Percentiles rank a stretch among this genome's conserved stretches.
These are phyloP conservation scores for Pelargonium citronellum DNA, from an alignment of 441 rosid species.

Conservation along the genomic window DNA sequence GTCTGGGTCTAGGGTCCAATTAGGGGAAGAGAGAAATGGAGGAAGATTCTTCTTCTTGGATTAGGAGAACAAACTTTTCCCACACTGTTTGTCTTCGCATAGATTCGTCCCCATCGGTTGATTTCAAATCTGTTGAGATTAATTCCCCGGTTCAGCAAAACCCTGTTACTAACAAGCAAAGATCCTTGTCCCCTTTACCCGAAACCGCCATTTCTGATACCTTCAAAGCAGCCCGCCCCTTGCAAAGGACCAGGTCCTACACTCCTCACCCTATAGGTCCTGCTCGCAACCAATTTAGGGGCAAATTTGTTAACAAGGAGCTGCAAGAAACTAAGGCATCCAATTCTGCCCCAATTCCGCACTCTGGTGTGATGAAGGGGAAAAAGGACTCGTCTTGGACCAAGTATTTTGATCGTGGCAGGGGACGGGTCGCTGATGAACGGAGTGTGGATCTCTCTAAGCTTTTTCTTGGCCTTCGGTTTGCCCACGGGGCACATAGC, in stretches of 20 bases:
- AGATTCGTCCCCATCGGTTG: slow-evolving; percentile 44
- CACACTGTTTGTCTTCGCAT: slow-evolving; percentile 75
- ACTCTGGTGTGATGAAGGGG: slow-evolving; percentile 47
- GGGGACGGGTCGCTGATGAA: slow-evolving; percentile 76
- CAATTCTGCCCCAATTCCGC: slow-evolving; percentile 27
- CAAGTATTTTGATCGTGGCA: slow-evolving; percentile 69
- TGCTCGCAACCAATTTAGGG: slow-evolving; percentile 32
- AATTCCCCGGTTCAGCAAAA: slow-evolving; percentile 30
- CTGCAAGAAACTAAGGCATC: slow-evolving; percentile 33
- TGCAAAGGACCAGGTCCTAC: slow-evolving; percentile 59
- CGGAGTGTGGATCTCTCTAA: slow-evolving; percentile 65
- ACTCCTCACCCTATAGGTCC: slow-evolving; percentile 59
- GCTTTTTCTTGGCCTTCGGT: slow-evolving; percentile 80
- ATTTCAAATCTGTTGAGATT: not conserved
- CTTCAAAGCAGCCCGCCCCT: slow-evolving; percentile 75
- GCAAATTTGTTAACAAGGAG: slow-evolving; percentile 33
- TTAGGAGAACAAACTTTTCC: slow-evolving; percentile 83
- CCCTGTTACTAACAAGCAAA: slow-evolving; percentile 48
- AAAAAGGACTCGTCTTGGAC: slow-evolving; percentile 76
- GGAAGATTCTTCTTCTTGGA: slow-evolving; percentile 75
- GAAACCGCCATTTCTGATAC: slow-evolving; percentile 53
- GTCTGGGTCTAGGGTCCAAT: not conserved
- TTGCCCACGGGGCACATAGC: slow-evolving; percentile 92
- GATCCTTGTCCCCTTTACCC: slow-evolving; percentile 78
- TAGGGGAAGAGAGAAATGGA: slow-evolving; percentile 37